A percentile compares a stretch with the other conserved stretches of the same genome.
Conservation (phyloP, 2,329 filamentous ascomycete species). For the Delphinella strobiligena region DNA sequence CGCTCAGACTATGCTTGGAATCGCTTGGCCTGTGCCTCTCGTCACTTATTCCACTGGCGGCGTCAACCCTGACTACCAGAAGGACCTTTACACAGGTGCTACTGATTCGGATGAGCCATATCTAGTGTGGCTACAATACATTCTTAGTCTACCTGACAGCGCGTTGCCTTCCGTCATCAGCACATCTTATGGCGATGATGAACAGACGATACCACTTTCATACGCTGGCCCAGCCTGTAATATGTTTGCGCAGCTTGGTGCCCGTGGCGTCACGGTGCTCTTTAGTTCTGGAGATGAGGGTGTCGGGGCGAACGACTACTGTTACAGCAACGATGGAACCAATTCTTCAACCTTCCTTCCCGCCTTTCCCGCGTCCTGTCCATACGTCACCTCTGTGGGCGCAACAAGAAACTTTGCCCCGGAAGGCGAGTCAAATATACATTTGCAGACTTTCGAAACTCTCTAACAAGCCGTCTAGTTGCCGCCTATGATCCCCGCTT, state of each 20-base stretch:
- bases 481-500: not conserved
- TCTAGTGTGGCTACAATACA: slow-evolving; percentile 46
- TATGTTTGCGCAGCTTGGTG: slow-evolving; percentile 51
- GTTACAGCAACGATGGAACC: slow-evolving; percentile 33
- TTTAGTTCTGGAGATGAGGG: slow-evolving; percentile 52
- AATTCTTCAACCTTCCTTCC: slow-evolving; percentile 34
- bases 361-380: slow-evolving; percentile 35
- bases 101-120: slow-evolving; percentile 48
- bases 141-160: slow-evolving; percentile 40
- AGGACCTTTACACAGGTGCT: slow-evolving; percentile 9
- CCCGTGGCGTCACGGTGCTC: slow-evolving; percentile 51
- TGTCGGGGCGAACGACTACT: slow-evolving; percentile 30
- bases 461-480: slow-evolving; percentile 34
- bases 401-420: slow-evolving; percentile 28
- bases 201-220: slow-evolving; percentile 46
- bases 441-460: too few species aligned
- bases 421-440: slow-evolving; percentile 39
- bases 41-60: slow-evolving; percentile 50
- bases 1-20: slow-evolving; percentile 46
- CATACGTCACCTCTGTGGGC: slow-evolving; percentile 34
- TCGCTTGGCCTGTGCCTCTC: slow-evolving; percentile 43
- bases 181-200: slow-evolving; percentile 52
- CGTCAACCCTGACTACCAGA: slow-evolving; percentile 31
- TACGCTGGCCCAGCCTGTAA: slow-evolving; percentile 52
- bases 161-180: slow-evolving; percentile 49